Conservation (phyloP, 306 rosid species). For the Sicyos edulis region DNA sequence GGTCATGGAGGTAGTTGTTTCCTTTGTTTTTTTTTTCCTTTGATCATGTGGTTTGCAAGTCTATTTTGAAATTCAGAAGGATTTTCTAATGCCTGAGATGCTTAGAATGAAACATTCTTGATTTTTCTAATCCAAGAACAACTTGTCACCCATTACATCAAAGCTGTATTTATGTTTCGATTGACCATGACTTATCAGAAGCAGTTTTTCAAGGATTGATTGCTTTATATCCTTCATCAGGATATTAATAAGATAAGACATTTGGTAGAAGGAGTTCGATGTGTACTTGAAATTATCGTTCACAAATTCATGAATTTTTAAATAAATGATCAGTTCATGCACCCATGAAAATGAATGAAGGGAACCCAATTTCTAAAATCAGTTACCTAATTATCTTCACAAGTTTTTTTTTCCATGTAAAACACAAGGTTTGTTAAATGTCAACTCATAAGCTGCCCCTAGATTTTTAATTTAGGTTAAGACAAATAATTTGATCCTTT, state of each 20-base stretch:
- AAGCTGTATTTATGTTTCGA: no score
- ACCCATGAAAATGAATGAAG: background rate
- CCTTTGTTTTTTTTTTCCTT: constrained; percentile 22
- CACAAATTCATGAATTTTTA: background rate
- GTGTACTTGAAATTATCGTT: no score
- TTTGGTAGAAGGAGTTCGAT: no score
- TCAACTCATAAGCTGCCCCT: background rate
- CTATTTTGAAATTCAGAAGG: constrained; percentile 2
- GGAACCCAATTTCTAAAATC: background rate
- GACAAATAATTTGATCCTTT: no score
- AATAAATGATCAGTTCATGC: background rate
- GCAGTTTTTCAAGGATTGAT: no score
- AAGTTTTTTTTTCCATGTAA: background rate
- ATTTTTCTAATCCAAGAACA: background rate
- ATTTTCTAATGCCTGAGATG: background rate
- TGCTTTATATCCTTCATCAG: no score
- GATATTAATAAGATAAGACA: no score
- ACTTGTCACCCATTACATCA: background rate
- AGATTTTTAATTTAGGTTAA: no score
- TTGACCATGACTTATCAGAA: no score
- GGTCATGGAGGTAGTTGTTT: constrained; percentile 75
- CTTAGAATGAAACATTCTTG: background rate
- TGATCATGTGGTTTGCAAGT: constrained; percentile 13
- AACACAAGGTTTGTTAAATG: background rate
- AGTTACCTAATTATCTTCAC: background rate